Percentiles rank a stretch among this genome's conserved stretches.
Evolutionary conservation across 768 basidiomycete species (phyloP).

Genomic region (Termitomyces sp.): DNA sequence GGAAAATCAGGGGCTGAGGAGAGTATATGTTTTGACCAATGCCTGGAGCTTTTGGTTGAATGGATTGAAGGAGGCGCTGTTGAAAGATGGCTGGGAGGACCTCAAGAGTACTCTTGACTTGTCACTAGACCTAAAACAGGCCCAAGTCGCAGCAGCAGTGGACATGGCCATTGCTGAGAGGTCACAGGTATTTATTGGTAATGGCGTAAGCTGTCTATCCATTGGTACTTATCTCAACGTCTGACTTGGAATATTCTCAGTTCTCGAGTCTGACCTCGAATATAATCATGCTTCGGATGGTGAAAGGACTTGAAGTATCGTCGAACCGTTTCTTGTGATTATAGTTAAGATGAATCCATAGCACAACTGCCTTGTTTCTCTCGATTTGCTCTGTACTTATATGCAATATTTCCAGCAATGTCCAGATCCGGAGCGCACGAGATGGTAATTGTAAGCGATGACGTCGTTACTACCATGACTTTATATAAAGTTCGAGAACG

Average conservation of each 20-base stretch:
- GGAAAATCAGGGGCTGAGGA: constrained; percentile 20
- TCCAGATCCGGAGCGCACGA: neutral
- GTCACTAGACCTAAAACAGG: constrained; percentile 40
- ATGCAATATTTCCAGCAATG: neutral
- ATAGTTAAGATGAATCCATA: constrained; percentile 1
- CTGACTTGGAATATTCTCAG: constrained; percentile 12
- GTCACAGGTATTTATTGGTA: constrained; percentile 57
- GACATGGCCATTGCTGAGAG: constrained; percentile 57
- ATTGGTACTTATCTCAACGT: neutral
- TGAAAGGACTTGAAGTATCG: constrained; percentile 32
- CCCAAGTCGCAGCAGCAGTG: constrained; percentile 43
- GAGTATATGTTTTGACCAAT: constrained; percentile 41
- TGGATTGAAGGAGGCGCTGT: constrained; percentile 30
- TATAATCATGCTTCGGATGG: constrained; percentile 40
- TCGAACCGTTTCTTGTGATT: constrained; percentile 38
- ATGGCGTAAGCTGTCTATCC: constrained; percentile 41
- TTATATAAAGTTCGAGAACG: constrained; percentile 6
- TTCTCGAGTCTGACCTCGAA: constrained; percentile 50
- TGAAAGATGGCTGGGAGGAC: constrained; percentile 45
- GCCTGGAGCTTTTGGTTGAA: constrained; percentile 39
- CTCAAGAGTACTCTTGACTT: constrained; percentile 36
- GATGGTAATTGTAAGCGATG: constrained; percentile 5
- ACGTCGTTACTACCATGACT: constrained; percentile 5
- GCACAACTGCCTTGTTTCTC: neutral
- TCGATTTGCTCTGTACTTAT: constrained; percentile 1